phyloP scores from a whole-genome alignment of 1,284 basidiomycete species.

The Boletus putidus region DNA sequence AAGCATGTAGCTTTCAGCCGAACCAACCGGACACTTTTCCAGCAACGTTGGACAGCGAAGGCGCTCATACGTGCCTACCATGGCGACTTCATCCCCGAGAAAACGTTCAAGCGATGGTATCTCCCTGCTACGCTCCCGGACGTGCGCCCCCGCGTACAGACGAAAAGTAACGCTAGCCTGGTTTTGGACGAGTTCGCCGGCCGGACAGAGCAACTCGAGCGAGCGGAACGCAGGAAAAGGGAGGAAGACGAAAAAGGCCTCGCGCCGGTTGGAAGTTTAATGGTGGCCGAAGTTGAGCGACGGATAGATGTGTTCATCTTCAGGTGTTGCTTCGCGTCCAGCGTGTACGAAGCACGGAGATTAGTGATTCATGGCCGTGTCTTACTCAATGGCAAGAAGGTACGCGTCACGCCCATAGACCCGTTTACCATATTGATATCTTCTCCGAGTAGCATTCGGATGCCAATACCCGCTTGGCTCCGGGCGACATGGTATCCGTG shows the following conservation, averaged over 20 bases:
- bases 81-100: constrained; percentile 92
- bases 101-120: constrained; percentile 94
- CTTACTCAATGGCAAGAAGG: constrained; percentile 86
- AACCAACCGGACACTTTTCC: constrained; percentile 73
- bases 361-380: constrained; percentile 89
- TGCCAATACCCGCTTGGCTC: constrained; percentile 87
- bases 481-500: constrained; percentile 93
- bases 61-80: constrained; percentile 93
- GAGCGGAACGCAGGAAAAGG: constrained; percentile 48
- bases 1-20: constrained; percentile 58
- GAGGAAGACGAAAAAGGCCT: constrained; percentile 63
- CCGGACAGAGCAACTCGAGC: constrained; percentile 47
- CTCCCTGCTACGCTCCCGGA: constrained; percentile 86
- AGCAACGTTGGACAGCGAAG: constrained; percentile 92
- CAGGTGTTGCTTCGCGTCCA: constrained; percentile 86
- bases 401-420: constrained; percentile 40
- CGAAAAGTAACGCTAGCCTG: constrained; percentile 44
- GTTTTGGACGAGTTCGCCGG: constrained; percentile 59
- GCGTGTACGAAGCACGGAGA: constrained; percentile 86
- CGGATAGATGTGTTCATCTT: constrained; percentile 92
- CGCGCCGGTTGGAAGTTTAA: constrained; percentile 84
- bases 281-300: constrained; percentile 92
- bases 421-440: constrained; percentile 6
- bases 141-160: constrained; percentile 61
- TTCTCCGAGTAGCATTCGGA: constrained; percentile 63